phyloP scores from a whole-genome alignment of 257 asterid species.

The Coffea canephora region DNA sequence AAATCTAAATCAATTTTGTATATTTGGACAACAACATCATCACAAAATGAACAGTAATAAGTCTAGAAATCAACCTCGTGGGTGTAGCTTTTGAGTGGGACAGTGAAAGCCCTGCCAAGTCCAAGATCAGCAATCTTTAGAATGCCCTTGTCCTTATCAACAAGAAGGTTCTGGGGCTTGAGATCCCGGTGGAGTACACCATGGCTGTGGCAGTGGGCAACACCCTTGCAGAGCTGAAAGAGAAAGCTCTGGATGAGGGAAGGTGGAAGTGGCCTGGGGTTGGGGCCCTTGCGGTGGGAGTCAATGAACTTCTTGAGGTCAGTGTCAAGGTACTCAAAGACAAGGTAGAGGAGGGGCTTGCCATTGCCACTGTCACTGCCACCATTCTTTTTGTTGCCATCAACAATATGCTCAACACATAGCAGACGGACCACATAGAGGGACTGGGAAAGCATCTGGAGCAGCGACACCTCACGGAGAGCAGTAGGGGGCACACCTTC shows the following conservation, averaged over 20 bases:
- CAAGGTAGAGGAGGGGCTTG: conserved; percentile 84
- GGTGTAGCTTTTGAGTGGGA: conserved; percentile 93
- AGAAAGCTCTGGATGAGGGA: conserved; percentile 66
- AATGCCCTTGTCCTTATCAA: conserved; percentile 86
- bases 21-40: neutral
- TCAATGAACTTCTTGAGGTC: conserved; percentile 87
- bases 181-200: conserved; percentile 96
- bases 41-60: neutral
- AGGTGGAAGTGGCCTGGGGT: conserved; percentile 68
- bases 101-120: conserved; percentile 91
- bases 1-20: neutral
- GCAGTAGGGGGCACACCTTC: conserved; percentile 97
- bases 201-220: conserved; percentile 93
- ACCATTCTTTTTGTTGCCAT: conserved; percentile 44
- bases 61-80: conserved; percentile 54
- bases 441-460: conserved; percentile 93
- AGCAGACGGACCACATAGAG: conserved; percentile 85
- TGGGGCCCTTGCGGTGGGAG: conserved; percentile 76
- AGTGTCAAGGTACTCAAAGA: conserved; percentile 90
- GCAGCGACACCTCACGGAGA: conserved; percentile 85
- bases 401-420: conserved; percentile 76
- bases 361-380: conserved; percentile 38
- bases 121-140: conserved; percentile 97
- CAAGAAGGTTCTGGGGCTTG: conserved; percentile 87
- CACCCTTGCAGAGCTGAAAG: conserved; percentile 87